These are phyloP conservation scores for Colletotrichum tanaceti DNA, from an alignment of 2,329 filamentous ascomycete species.

Conservation along the genomic window DNA sequence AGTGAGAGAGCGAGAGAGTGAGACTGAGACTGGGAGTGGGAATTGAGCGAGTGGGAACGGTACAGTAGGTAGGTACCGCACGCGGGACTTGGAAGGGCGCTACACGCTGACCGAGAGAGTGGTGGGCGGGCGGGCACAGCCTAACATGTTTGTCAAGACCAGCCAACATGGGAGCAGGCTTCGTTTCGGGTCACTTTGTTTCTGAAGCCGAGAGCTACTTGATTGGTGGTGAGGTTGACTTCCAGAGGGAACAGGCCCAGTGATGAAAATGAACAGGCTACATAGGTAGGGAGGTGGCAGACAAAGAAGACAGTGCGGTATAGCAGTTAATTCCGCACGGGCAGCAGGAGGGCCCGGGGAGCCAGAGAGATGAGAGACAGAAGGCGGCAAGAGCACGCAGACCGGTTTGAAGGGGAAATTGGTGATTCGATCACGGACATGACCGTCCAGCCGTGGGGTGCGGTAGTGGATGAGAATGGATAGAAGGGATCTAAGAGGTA, in stretches of 20 bases:
- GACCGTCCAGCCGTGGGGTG: slow-evolving; percentile 11
- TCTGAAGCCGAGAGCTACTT: slow-evolving; percentile 10
- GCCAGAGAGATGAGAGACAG: background rate
- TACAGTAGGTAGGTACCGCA: slow-evolving; percentile 6
- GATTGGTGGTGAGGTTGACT: background rate
- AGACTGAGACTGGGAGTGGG: slow-evolving; percentile 21
- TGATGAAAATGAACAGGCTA: background rate
- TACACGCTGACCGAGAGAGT: background rate
- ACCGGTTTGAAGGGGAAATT: slow-evolving; percentile 1
- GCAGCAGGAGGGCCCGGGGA: background rate
- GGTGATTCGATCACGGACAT: slow-evolving; percentile 16
- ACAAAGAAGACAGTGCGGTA: background rate
- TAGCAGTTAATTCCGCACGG: background rate
- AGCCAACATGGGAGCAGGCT: slow-evolving; percentile 15
- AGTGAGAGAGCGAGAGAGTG: no score
- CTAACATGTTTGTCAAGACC: background rate
- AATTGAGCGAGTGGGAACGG: slow-evolving; percentile 2
- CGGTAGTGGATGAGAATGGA: background rate
- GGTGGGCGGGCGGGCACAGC: slow-evolving; percentile 17
- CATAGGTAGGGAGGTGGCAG: background rate
- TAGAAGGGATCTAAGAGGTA: background rate
- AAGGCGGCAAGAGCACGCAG: background rate
- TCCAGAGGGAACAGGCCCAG: background rate
- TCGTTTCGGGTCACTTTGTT: slow-evolving; percentile 7
- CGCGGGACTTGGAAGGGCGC: slow-evolving; percentile 5